A percentile compares a stretch with the other conserved stretches of the same genome.
These are phyloP conservation scores for Penicillium sp. DNA, from an alignment of 2,329 filamentous ascomycete genomes.

Conservation along the genomic window DNA sequence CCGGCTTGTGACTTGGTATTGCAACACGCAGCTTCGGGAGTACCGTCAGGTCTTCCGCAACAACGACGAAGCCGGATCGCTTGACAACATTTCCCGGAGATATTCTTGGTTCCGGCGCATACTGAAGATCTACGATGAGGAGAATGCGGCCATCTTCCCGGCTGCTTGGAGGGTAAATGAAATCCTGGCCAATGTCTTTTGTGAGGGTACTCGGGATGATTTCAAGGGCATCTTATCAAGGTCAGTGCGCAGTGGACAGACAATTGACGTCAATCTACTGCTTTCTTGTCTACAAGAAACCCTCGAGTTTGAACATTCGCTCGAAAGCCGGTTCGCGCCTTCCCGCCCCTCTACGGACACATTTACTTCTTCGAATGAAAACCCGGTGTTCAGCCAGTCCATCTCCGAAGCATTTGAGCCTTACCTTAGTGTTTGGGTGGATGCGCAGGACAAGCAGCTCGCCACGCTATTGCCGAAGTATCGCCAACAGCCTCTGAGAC, in stretches of 20 bases:
- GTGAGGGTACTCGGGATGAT: conserved; percentile 92
- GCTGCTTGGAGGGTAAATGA: conserved; percentile 87
- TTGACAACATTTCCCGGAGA: conserved; percentile 93
- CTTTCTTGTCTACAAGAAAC: conserved; percentile 92
- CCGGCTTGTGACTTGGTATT: conserved; percentile 91
- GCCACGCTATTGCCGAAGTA: conserved; percentile 85
- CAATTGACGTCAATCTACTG: conserved; percentile 85
- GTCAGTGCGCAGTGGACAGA: conserved; percentile 79
- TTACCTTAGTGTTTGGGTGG: conserved; percentile 95
- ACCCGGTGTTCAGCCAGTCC: conserved; percentile 79
- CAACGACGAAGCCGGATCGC: conserved; percentile 91
- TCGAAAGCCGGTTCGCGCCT: conserved; percentile 80
- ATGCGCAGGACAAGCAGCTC: conserved; percentile 89
- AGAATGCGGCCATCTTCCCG: conserved; percentile 87
- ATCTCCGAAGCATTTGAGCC: conserved; percentile 98
- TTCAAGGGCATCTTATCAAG: conserved; percentile 90
- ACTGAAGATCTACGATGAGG: conserved; percentile 92
- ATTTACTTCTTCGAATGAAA: conserved; percentile 76
- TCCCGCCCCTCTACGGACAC: conserved; percentile 82
- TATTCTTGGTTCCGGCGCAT: conserved; percentile 97
- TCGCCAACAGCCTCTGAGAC: conserved; percentile 76
- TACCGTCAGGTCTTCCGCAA: conserved; percentile 95
- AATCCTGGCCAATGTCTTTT: conserved; percentile 86
- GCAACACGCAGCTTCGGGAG: conserved; percentile 93
- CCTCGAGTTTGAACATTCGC: conserved; percentile 89